phyloP scores from a whole-genome alignment of 2,329 filamentous ascomycete species.

The Akanthomyces uredinophilus region DNA sequence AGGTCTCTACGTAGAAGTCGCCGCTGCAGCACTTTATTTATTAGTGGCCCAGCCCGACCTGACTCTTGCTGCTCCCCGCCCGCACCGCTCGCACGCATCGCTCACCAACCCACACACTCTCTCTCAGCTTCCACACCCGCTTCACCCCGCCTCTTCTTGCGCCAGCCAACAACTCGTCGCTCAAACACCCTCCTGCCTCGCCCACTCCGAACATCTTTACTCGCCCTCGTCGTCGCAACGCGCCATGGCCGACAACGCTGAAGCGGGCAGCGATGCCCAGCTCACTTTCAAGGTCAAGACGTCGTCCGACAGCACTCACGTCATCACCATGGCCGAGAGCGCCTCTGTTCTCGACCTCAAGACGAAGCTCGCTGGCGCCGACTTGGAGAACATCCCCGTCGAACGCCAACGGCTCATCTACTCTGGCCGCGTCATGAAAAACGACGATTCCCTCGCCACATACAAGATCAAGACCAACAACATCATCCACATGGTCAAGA shows the following conservation, averaged over 20 bases:
- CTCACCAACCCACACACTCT: neutral
- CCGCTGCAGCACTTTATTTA: no score
- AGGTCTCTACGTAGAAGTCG: no score
- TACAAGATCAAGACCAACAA: constrained; percentile 97
- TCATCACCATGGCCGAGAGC: constrained; percentile 70
- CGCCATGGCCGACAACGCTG: constrained; percentile 61
- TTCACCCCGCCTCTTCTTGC: constrained; percentile 1
- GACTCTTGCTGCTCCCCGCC: neutral
- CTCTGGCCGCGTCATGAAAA: constrained; percentile 94
- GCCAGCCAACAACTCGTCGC: constrained; percentile 13
- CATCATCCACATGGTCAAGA: constrained; percentile 95
- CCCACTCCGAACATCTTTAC: neutral
- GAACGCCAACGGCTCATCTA: constrained; percentile 95
- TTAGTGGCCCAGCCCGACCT: no score
- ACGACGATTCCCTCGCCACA: constrained; percentile 74
- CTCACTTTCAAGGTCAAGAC: constrained; percentile 97
- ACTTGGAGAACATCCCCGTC: constrained; percentile 80
- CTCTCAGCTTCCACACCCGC: neutral
- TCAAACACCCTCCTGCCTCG: neutral
- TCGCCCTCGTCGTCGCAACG: constrained; percentile 8
- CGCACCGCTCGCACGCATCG: neutral
- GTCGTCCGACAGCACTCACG: constrained; percentile 83
- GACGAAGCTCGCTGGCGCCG: constrained; percentile 72
- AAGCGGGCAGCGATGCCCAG: constrained; percentile 61
- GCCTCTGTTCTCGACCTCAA: constrained; percentile 84